These are phyloP conservation scores for Grosmannia serpens DNA, from an alignment of 2,329 filamentous ascomycete genomes.

Conservation along the genomic window DNA sequence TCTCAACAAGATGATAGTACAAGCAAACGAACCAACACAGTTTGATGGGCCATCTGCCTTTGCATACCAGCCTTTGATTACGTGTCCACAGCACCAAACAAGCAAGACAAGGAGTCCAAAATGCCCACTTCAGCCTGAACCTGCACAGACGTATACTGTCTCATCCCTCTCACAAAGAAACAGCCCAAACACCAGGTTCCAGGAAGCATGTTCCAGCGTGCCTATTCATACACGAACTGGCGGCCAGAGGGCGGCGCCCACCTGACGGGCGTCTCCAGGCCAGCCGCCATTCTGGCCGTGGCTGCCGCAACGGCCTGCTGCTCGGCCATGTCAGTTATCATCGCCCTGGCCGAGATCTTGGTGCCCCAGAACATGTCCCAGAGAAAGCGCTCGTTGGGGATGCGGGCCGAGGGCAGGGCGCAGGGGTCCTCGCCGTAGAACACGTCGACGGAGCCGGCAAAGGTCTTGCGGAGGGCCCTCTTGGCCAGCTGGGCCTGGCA, in stretches of 20 bases:
- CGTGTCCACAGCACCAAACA: not conserved
- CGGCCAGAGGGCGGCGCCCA: not conserved
- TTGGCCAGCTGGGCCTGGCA: constrained; percentile 36
- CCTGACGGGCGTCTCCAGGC: too few relatives aligned
- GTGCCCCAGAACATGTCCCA: not conserved
- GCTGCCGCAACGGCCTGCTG: not conserved
- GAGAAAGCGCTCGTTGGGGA: not conserved
- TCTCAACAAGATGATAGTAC: not conserved
- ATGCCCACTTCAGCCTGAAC: not conserved
- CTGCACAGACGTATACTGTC: too few relatives aligned
- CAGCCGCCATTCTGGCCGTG: not conserved
- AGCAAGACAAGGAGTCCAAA: not conserved
- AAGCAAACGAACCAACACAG: not conserved
- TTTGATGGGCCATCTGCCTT: not conserved
- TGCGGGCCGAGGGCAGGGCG: not conserved
- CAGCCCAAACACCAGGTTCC: too few relatives aligned
- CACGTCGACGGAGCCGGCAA: constrained; percentile 9
- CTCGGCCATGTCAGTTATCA: not conserved
- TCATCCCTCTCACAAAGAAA: too few relatives aligned
- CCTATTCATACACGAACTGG: not conserved
- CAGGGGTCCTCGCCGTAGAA: constrained; percentile 9
- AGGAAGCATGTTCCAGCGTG: not conserved
- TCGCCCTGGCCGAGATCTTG: not conserved
- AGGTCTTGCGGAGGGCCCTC: constrained; percentile 15
- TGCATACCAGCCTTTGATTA: too few relatives aligned